phyloP scores from a whole-genome alignment of 2,329 filamentous ascomycete genomes.

The Colletotrichum incanum region DNA sequence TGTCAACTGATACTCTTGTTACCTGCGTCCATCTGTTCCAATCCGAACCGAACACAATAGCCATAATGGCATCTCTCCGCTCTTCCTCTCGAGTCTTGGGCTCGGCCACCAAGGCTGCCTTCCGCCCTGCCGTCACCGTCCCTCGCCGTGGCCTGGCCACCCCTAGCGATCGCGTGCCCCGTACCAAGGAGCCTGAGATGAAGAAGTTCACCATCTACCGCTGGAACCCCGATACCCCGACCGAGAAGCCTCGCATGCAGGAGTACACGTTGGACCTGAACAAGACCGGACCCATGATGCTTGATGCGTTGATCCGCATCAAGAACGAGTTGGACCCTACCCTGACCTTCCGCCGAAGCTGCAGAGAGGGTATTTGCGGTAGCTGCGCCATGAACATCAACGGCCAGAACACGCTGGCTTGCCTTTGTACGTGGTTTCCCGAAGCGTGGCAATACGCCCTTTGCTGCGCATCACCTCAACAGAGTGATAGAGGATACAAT shows the following conservation, averaged over 20 bases:
- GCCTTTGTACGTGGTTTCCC: slow-evolving; percentile 82
- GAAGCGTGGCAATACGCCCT: background rate
- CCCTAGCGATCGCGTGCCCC: slow-evolving; percentile 69
- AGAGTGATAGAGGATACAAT: slow-evolving; percentile 1
- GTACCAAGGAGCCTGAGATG: slow-evolving; percentile 76
- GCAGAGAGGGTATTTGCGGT: slow-evolving; percentile 98
- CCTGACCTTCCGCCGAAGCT: slow-evolving; percentile 94
- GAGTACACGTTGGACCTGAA: slow-evolving; percentile 95
- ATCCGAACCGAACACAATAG: slow-evolving; percentile 27
- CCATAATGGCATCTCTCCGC: slow-evolving; percentile 74
- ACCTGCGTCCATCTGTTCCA: slow-evolving; percentile 4
- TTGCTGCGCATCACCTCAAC: background rate
- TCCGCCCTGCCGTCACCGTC: slow-evolving; percentile 60
- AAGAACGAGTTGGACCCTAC: slow-evolving; percentile 99
- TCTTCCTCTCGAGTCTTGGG: slow-evolving; percentile 69
- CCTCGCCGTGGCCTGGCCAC: slow-evolving; percentile 67
- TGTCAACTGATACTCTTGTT: slow-evolving; percentile 9
- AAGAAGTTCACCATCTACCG: slow-evolving; percentile 99
- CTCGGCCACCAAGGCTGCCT: slow-evolving; percentile 57
- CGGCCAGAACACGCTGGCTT: slow-evolving; percentile 97
- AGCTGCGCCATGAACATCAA: slow-evolving; percentile 99
- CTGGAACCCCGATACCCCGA: slow-evolving; percentile 95
- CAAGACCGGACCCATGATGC: slow-evolving; percentile 99
- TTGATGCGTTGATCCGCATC: slow-evolving; percentile 96
- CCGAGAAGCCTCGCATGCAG: slow-evolving; percentile 96